Percentiles rank a stretch among this genome's conserved stretches.
Conservation (phyloP, 78 protist genomes). For the Bigelowiella natans region DNA sequence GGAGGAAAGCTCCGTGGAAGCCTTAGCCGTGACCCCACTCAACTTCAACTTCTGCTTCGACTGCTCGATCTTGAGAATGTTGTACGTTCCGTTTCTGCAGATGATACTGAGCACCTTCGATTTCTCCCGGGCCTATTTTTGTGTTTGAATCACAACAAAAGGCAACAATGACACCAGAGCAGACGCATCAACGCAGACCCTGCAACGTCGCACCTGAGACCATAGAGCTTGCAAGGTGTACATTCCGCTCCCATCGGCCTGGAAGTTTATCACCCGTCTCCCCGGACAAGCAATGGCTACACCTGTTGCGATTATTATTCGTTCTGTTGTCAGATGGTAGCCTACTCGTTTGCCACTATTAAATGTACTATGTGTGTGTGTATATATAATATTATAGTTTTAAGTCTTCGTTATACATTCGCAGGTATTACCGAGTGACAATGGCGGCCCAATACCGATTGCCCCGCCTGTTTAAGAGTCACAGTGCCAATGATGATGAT, state of each 20-base stretch:
- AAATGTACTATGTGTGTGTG: too few relatives aligned
- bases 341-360: too few relatives aligned
- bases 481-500: too few relatives aligned
- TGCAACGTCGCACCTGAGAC: background rate
- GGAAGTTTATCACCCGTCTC: conserved; percentile 10
- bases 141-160: too few relatives aligned
- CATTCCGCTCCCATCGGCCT: background rate
- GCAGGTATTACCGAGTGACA: background rate
- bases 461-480: conserved; percentile 17
- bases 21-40: background rate
- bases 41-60: background rate
- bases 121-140: too few relatives aligned
- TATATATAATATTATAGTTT: too few relatives aligned
- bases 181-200: too few relatives aligned
- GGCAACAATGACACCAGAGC: too few relatives aligned
- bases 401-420: too few relatives aligned
- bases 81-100: background rate
- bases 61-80: background rate
- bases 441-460: conserved; percentile 3
- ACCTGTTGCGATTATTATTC: too few relatives aligned
- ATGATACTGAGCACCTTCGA: conserved; percentile 7
- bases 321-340: too few relatives aligned
- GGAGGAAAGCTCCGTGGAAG: background rate
- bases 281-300: conserved; percentile 6
- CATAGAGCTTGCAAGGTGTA: conserved; percentile 11